phyloP scores from a whole-genome alignment of 148 eudicot species.

The Suaeda aralocaspica region DNA sequence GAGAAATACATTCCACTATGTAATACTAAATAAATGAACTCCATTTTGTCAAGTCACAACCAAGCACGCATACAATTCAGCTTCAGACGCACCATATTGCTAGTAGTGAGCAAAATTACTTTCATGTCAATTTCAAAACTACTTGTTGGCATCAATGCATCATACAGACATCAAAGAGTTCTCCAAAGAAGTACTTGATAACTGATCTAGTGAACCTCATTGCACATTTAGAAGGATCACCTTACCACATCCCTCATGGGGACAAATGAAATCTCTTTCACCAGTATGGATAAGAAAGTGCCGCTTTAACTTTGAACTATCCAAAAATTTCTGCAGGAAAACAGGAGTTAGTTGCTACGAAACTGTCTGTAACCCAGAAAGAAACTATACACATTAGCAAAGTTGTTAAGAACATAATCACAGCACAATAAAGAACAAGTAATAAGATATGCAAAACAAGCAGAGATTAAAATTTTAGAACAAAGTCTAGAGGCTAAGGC shows the following conservation, averaged over 20 bases:
- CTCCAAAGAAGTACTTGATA: neutral
- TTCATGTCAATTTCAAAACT: neutral
- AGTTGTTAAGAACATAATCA: neutral
- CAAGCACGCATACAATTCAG: no score
- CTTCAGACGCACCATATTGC: neutral
- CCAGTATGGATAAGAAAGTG: constrained; percentile 96
- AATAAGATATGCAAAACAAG: neutral
- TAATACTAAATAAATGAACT: no score
- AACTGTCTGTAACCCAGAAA: neutral
- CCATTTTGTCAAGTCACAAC: no score
- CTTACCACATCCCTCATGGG: constrained; percentile 98
- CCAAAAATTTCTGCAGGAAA: constrained; percentile 90
- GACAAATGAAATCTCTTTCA: constrained; percentile 86
- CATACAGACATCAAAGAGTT: neutral
- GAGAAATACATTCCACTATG: no score
- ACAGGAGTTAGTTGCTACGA: neutral
- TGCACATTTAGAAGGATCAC: constrained; percentile 33
- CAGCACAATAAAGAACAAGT: neutral
- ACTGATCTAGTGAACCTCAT: neutral
- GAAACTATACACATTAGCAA: neutral
- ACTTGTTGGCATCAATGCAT: neutral
- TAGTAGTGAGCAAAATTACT: neutral
- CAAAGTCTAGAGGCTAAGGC: neutral
- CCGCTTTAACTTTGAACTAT: constrained; percentile 91
- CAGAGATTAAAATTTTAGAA: neutral